Evolutionary conservation across 257 asterid genomes (phyloP), one percentile per base, ranked within the genome.

Genomic region (Plectranthus barbatus): DNA sequence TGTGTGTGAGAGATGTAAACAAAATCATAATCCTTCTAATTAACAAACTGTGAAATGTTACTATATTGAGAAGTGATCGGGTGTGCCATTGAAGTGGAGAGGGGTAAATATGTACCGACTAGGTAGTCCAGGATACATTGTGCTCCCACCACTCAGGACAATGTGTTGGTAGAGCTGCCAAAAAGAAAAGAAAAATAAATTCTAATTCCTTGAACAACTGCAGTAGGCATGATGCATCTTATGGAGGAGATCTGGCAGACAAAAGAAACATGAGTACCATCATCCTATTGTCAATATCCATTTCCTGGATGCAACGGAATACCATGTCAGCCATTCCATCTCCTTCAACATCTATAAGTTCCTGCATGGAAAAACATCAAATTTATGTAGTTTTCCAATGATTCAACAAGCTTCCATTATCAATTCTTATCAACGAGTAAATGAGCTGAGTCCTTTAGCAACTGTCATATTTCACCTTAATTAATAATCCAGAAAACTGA

Each of bases 281-380:
- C 97, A 92, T 92, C 67, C 97, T 80, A 69, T 92, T 92, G 80
- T 92, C 99, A 65, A 92, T 92, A 66, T 92, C 99, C 99, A 92
- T 92, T 80, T 92, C 97, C 78, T 92, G 96, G 75, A 92, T 89
- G 84, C 97, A 92, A 65, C 83, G 92, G 66, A 92, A 92, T 67
- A 92, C 99, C 99, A 92, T 89, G 75, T 89, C 99, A 69, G 97
- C 99, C 91, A 92, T 86, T 66, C 99, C 99, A 82, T 92, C 99
- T 66, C 99, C 99, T 82, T 92, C 99, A 51, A 92, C 95, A 53
- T 92, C 99, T 44, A 92, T 89, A 72, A 92, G 97, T 72, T 92
- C 99, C 99, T 92, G 80, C 77, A 77, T 24, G 34, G 56, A 64
- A 60, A 41, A 77, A 14, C 67, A 63, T 9, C 52, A 52, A 57